A percentile compares a stretch with the other conserved stretches of the same genome.
phyloP scores from a whole-genome alignment of 2,329 filamentous ascomycete species.

The Stemphylium beticola region DNA sequence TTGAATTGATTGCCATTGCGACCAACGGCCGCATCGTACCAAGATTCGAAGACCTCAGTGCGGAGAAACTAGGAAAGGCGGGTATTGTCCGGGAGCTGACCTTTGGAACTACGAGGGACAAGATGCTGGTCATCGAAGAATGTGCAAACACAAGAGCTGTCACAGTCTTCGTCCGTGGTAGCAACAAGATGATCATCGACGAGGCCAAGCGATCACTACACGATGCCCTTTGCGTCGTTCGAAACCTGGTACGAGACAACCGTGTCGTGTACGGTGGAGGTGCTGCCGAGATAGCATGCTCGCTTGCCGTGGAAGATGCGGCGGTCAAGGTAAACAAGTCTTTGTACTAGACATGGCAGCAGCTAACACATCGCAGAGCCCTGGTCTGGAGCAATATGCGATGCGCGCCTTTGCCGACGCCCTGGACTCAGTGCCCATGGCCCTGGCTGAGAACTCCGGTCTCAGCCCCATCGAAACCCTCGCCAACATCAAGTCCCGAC shows the following conservation, averaged over 20 bases:
- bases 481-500: conserved; percentile 92
- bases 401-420: conserved; percentile 98
- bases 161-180: conserved; percentile 93
- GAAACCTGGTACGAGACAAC: conserved; percentile 95
- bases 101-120: conserved; percentile 96
- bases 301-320: conserved; percentile 91
- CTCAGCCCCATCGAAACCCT: conserved; percentile 95
- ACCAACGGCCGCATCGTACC: conserved; percentile 98
- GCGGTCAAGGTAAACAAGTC: conserved; percentile 70
- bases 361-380: conserved; percentile 62
- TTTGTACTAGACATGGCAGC: neutral
- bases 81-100: conserved; percentile 93
- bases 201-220: conserved; percentile 97
- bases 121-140: conserved; percentile 99
- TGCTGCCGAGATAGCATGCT: conserved; percentile 96
- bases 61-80: conserved; percentile 88
- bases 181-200: conserved; percentile 99
- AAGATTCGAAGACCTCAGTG: conserved; percentile 89
- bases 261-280: conserved; percentile 97
- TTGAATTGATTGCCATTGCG: conserved; percentile 97
- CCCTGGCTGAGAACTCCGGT: conserved; percentile 95
- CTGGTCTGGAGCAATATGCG: conserved; percentile 97
- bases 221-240: conserved; percentile 95
- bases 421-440: conserved; percentile 91
- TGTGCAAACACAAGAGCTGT: conserved; percentile 97